phyloP scores from a whole-genome alignment of 805 yeast genomes.

The Candida ascalaphidarum region DNA sequence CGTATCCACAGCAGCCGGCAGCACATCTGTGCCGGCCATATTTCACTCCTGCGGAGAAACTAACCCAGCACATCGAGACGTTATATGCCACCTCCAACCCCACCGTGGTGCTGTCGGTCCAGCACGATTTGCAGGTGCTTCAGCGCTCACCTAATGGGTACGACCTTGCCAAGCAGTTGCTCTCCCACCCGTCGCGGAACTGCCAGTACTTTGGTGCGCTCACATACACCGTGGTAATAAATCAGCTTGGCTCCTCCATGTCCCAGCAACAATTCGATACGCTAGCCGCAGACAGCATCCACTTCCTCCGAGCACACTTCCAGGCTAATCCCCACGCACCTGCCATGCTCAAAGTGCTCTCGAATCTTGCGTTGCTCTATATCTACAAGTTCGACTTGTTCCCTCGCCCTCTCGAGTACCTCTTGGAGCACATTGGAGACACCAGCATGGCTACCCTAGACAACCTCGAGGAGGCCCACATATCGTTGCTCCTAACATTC shows the following conservation, averaged over 20 bases:
- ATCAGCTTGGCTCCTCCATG: constrained; percentile 9
- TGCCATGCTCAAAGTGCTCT: constrained; percentile 51
- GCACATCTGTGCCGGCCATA: too few relatives aligned
- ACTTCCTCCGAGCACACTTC: not conserved
- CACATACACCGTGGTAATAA: constrained; percentile 61
- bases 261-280: constrained; percentile 2
- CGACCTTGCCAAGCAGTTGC: constrained; percentile 45
- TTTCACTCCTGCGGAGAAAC: too few relatives aligned
- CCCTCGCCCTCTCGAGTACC: constrained; percentile 28
- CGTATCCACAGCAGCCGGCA: too few relatives aligned
- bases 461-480: constrained; percentile 1
- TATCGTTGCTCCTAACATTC: constrained; percentile 17
- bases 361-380: constrained; percentile 45
- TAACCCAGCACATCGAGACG: constrained; percentile 31
- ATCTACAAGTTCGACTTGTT: constrained; percentile 28
- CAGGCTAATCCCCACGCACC: constrained; percentile 7
- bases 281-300: constrained; percentile 1
- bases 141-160: constrained; percentile 55
- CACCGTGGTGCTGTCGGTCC: constrained; percentile 32
- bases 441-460: constrained; percentile 1
- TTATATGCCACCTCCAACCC: constrained; percentile 36
- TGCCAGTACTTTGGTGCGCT: constrained; percentile 76
- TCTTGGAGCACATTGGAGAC: constrained; percentile 3
- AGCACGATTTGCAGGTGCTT: constrained; percentile 45
- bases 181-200: constrained; percentile 32